Base-by-base conservation (phyloP, 148 eudicot genomes). In the Fagopyrum homotropicum region DNA sequence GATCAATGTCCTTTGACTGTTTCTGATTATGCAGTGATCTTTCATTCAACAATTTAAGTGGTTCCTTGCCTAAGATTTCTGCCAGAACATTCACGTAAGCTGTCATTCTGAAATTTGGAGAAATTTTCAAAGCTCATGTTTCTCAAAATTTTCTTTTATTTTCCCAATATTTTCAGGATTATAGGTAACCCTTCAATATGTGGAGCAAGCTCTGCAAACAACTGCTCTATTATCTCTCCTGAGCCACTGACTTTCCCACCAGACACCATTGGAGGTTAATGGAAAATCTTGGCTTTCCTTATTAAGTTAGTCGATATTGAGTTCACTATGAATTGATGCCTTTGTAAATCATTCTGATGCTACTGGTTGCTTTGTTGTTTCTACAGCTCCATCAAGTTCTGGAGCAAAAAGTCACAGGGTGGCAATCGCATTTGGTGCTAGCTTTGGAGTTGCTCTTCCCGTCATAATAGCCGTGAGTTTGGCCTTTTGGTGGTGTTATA, bases 31-130 rank as follows among this genome's bases (percentile, higher is more conserved):
- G 59, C 80, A 93, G 98, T 84, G 98, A 93, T 78, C 80, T 93
- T 55, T 91, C 98, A 9, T 93, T 85, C 79, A 93, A 93, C 88
- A 93, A 91, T 82, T 85, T 93, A 51, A 93, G 98, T 76, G 91
- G 92, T 68, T 81, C 91, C 12, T 68, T 91, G 81, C 97, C 97
- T n/a, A 91, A 87, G 80, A 75, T 93, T 73, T 81, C 89, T 10
- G 84, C 98, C 15, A 83, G 90, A 83, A 87, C 94, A 71, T 88
- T 91, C 87, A 89, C 86, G 97, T 91, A 78, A 77, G 92, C 72
- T 7, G 8, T 56, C 7, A 44, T 57, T 9, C 15, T 35, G 8
- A 22, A 5, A 26, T 44, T 73, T 72, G 50, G 72, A 63, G 12
- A 26, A 19, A n/a, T 19, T 59, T 19, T 59, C 2, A 6, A 8